Evolutionary conservation across 2,329 filamentous ascomycete genomes (phyloP).

Genomic region (Nemania abortiva): DNA sequence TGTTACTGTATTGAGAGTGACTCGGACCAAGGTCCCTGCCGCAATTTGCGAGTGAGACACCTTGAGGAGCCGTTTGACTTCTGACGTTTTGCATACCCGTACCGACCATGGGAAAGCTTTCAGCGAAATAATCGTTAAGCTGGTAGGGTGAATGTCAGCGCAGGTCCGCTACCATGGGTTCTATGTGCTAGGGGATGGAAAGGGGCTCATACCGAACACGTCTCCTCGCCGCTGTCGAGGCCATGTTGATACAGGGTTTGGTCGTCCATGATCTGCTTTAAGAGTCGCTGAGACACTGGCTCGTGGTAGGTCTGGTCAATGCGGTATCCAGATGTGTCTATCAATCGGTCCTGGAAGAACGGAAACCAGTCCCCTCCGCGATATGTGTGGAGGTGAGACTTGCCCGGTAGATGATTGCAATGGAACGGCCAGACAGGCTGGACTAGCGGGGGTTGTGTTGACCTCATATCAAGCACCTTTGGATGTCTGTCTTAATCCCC

Average conservation of each 20-base stretch:
- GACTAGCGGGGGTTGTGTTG: conserved; percentile 31
- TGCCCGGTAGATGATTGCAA: conserved; percentile 38
- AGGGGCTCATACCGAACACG: conserved; percentile 43
- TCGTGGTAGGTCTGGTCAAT: conserved; percentile 29
- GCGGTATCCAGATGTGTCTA: conserved; percentile 27
- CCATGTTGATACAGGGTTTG: conserved; percentile 42
- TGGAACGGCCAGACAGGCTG: conserved; percentile 31
- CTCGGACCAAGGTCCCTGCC: conserved; percentile 48
- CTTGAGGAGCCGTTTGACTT: conserved; percentile 46
- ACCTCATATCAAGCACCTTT: conserved; percentile 37
- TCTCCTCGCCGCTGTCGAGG: conserved; percentile 46
- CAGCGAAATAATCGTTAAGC: conserved; percentile 43
- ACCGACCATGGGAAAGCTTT: conserved; percentile 35
- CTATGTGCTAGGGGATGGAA: conserved; percentile 15
- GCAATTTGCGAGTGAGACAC: conserved; percentile 49
- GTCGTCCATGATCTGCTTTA: conserved; percentile 44
- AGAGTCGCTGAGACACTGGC: conserved; percentile 41
- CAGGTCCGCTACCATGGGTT: background rate
- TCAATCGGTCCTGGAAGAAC: conserved; percentile 22
- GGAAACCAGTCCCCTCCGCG: conserved; percentile 33
- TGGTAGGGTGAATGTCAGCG: conserved; percentile 40
- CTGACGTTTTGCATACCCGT: conserved; percentile 42
- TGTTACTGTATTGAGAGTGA: conserved; percentile 49
- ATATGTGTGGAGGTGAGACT: conserved; percentile 44
- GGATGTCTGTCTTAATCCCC: conserved; percentile 40